Conservation (phyloP, 805 yeast genomes). For the Starmerella floris region DNA sequence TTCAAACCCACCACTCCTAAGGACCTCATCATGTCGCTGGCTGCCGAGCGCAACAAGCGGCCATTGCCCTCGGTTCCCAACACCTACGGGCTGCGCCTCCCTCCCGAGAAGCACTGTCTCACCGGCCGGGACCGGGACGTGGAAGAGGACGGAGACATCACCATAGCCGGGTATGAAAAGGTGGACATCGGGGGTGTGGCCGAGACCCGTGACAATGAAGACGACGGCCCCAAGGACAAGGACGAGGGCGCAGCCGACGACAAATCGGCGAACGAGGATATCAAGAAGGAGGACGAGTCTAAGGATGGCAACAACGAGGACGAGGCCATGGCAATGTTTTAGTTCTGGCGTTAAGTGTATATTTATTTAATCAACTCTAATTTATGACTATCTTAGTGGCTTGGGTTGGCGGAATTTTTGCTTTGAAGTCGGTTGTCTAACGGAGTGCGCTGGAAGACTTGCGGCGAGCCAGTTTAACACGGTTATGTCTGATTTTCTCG, state of each 20-base stretch:
- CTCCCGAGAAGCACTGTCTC: conserved; percentile 93
- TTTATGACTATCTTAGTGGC: too few species aligned
- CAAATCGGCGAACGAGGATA: not conserved
- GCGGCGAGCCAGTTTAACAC: too few species aligned
- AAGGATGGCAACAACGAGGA: conserved; percentile 3
- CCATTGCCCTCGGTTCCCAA: conserved; percentile 86
- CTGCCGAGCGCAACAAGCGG: conserved; percentile 80
- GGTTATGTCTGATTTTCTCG: too few species aligned
- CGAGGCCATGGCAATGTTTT: too few species aligned
- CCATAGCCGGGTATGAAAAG: conserved; percentile 20
- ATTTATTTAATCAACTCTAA: too few species aligned
- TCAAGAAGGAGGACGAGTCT: not conserved
- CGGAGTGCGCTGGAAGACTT: too few species aligned
- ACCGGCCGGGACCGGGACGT: conserved; percentile 69
- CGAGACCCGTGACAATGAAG: not conserved
- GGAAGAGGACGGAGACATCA: conserved; percentile 34
- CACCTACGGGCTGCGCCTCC: conserved; percentile 81
- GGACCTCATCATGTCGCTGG: conserved; percentile 77
- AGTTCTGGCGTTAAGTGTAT: too few species aligned
- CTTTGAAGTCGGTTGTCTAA: too few species aligned
- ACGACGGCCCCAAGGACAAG: conserved; percentile 7
- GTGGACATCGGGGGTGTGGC: conserved; percentile 4
- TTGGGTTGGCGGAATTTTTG: too few species aligned
- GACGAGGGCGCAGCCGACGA: conserved; percentile 5
- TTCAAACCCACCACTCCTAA: conserved; percentile 94